These are phyloP conservation scores for Xerophyta viscosa DNA, from an alignment of 106 monocot genomes.

Conservation along the genomic window DNA sequence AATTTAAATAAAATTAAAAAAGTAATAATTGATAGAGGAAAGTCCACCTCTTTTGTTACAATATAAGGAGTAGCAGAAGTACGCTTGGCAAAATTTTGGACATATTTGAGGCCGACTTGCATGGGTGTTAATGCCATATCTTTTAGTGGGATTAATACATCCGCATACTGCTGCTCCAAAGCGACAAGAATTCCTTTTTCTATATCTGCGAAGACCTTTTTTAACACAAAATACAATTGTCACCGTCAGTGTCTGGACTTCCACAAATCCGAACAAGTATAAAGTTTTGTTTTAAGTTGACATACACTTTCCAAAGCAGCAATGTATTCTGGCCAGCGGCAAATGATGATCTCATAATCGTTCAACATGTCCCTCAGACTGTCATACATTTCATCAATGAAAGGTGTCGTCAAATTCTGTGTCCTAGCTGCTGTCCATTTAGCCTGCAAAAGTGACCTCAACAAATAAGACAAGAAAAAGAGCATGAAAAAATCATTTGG, in stretches of 20 bases:
- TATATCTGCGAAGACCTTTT: slow-evolving; percentile 92
- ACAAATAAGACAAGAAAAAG: neutral
- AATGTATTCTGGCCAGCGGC: slow-evolving; percentile 95
- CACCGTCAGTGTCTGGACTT: too few relatives aligned
- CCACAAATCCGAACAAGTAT: too few relatives aligned
- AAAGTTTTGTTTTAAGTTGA: neutral
- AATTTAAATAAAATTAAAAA: neutral
- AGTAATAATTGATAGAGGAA: neutral
- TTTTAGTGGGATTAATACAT: slow-evolving; percentile 80
- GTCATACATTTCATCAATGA: slow-evolving; percentile 95
- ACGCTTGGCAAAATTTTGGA: slow-evolving; percentile 83
- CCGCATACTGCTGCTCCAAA: slow-evolving; percentile 89
- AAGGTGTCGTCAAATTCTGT: slow-evolving; percentile 84
- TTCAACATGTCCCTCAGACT: slow-evolving; percentile 60
- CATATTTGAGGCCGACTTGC: slow-evolving; percentile 95
- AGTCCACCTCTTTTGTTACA: slow-evolving; percentile 68
- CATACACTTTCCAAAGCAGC: slow-evolving; percentile 87
- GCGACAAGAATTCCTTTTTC: slow-evolving; percentile 90
- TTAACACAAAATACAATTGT: too few relatives aligned
- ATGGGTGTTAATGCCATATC: slow-evolving; percentile 71
- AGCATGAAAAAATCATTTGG: too few relatives aligned
- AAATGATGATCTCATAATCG: slow-evolving; percentile 91
- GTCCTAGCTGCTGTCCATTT: slow-evolving; percentile 94
- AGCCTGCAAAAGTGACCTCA: slow-evolving; percentile 31
- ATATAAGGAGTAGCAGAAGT: slow-evolving; percentile 53